phyloP scores from a whole-genome alignment of 1,139 yeast genomes.

The Kodamaea plutei region DNA sequence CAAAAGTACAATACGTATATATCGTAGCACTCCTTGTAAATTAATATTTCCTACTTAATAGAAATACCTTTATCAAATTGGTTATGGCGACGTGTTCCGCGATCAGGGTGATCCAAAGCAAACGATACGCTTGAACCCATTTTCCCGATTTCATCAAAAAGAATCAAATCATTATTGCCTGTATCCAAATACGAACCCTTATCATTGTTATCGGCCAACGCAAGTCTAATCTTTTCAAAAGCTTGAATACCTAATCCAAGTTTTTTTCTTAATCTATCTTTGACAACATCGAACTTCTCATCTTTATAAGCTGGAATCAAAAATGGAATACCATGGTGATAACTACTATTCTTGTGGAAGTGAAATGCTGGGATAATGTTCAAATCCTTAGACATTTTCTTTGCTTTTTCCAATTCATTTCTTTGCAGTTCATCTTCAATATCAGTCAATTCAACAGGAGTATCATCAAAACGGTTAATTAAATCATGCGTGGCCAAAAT shows the following conservation, averaged over 20 bases:
- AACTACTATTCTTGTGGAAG: conserved; percentile 65
- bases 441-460: conserved; percentile 19
- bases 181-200: conserved; percentile 47
- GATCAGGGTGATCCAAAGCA: conserved; percentile 85
- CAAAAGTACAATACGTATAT: too few relatives aligned
- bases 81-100: conserved; percentile 46
- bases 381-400: conserved; percentile 32
- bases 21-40: too few relatives aligned
- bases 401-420: conserved; percentile 28
- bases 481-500: conserved; percentile 37
- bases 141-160: conserved; percentile 54
- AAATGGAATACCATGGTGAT: conserved; percentile 87
- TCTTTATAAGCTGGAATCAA: conserved; percentile 61
- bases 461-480: conserved; percentile 26
- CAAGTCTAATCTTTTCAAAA: conserved; percentile 70
- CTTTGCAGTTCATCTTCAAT: conserved; percentile 20
- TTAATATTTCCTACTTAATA: conserved; percentile 30
- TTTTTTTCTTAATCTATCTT: conserved; percentile 58
- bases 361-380: conserved; percentile 56
- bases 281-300: conserved; percentile 65
- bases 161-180: conserved; percentile 46
- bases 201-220: conserved; percentile 44
- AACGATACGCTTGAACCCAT: conserved; percentile 38
- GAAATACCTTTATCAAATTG: conserved; percentile 61
- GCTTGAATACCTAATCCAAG: conserved; percentile 78